Conservation (phyloP, 2,329 filamentous ascomycete species). For the Aspergillus sclerotialis region DNA sequence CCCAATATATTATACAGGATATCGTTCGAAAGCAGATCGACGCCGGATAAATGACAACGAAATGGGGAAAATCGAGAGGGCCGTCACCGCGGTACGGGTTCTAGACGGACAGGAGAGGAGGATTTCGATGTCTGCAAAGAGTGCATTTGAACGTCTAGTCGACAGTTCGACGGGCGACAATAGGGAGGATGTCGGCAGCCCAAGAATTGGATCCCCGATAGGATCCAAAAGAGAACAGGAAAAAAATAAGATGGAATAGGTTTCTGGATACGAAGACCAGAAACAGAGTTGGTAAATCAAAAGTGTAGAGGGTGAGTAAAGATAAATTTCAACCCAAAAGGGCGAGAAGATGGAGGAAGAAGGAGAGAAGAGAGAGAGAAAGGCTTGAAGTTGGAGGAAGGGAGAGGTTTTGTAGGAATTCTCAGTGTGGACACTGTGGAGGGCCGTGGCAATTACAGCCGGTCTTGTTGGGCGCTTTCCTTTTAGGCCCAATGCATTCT, state of each 20-base stretch:
- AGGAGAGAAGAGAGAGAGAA: not conserved
- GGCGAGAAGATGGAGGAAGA: not conserved
- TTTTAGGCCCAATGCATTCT: no score
- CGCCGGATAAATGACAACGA: constrained; percentile 21
- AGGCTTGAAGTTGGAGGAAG: not conserved
- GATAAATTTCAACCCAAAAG: not conserved
- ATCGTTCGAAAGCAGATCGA: constrained; percentile 31
- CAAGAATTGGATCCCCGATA: not conserved
- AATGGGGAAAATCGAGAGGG: constrained; percentile 11
- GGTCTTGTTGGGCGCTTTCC: no score
- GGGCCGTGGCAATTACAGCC: not conserved
- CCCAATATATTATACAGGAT: constrained; percentile 41
- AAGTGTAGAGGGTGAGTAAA: not conserved
- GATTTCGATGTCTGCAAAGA: constrained; percentile 29
- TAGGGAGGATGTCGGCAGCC: constrained; percentile 2
- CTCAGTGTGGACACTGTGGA: no score
- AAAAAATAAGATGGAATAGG: not conserved
- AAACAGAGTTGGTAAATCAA: no score
- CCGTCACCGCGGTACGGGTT: constrained; percentile 39
- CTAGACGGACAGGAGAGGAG: constrained; percentile 34
- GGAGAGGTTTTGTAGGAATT: not conserved
- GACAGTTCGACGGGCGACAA: constrained; percentile 13
- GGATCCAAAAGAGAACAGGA: not conserved
- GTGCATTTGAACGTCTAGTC: constrained; percentile 39
- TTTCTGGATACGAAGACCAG: not conserved